These are phyloP conservation scores for Ophiostoma piceae DNA, from an alignment of 2,329 filamentous ascomycete species.

Conservation along the genomic window DNA sequence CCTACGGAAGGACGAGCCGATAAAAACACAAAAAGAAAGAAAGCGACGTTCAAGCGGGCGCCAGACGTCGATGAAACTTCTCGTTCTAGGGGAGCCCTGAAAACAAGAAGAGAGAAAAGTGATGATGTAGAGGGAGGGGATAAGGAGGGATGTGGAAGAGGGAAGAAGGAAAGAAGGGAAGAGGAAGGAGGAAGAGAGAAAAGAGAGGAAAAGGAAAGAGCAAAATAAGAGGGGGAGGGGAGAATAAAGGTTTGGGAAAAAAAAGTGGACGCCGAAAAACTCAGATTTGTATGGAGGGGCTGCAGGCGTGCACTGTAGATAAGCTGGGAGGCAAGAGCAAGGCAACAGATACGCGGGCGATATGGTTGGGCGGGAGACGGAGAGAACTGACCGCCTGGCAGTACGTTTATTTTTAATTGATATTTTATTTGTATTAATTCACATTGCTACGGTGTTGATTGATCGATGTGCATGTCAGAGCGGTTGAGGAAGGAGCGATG, in stretches of 20 bases:
- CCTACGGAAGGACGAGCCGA: constrained; percentile 16
- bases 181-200: constrained; percentile 18
- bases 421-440: background rate
- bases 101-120: constrained; percentile 19
- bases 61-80: constrained; percentile 19
- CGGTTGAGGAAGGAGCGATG: background rate
- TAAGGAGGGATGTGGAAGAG: constrained; percentile 1
- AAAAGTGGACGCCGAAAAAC: constrained; percentile 22
- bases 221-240: constrained; percentile 15
- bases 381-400: constrained; percentile 1
- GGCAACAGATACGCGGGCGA: background rate
- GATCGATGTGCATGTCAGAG: background rate
- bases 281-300: constrained; percentile 21
- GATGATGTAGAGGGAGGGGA: constrained; percentile 11
- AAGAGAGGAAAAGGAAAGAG: constrained; percentile 14
- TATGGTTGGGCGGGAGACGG: constrained; percentile 12
- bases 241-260: constrained; percentile 17
- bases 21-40: constrained; percentile 19
- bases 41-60: constrained; percentile 19
- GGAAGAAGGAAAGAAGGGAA: constrained; percentile 17
- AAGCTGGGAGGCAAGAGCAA: constrained; percentile 12
- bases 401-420: background rate
- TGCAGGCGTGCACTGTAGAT: background rate
- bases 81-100: constrained; percentile 24
- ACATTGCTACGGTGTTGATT: background rate